These are phyloP conservation scores for Apiospora pterosperma DNA, from an alignment of 2,329 filamentous ascomycete species.

Conservation along the genomic window DNA sequence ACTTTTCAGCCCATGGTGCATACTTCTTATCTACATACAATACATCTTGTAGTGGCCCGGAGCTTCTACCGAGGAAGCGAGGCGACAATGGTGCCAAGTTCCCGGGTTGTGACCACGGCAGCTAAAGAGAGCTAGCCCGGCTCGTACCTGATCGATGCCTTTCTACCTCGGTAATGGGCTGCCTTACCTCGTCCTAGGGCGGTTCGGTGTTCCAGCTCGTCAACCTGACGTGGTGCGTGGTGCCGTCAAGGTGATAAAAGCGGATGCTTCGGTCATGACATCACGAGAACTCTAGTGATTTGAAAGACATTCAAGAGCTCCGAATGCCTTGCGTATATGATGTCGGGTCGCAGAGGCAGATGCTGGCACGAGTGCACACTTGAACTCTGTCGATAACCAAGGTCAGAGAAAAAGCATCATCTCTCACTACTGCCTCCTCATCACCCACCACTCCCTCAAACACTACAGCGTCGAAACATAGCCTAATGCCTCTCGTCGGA, in stretches of 20 bases:
- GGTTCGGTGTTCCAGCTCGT: neutral
- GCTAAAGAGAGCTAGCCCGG: neutral
- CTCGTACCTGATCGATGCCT: neutral
- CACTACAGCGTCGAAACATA: neutral
- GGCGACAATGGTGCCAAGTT: neutral
- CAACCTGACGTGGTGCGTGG: neutral
- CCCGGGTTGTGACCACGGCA: neutral
- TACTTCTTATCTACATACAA: neutral
- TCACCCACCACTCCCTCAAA: neutral
- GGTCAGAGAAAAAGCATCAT: neutral
- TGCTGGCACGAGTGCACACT: neutral
- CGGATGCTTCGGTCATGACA: neutral
- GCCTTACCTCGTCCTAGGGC: neutral
- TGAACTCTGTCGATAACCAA: neutral
- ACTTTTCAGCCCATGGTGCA: neutral
- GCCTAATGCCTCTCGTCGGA: slow-evolving; percentile 8
- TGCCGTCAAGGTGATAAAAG: neutral
- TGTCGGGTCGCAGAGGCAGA: neutral
- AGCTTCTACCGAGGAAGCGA: neutral
- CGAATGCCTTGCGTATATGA: neutral
- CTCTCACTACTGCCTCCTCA: neutral
- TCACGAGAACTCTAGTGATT: neutral
- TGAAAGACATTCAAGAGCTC: neutral
- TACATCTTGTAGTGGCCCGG: neutral
- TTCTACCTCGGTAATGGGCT: neutral